Conservation (phyloP, 2,329 filamentous ascomycete species). For the Stromatinia cepivora region DNA sequence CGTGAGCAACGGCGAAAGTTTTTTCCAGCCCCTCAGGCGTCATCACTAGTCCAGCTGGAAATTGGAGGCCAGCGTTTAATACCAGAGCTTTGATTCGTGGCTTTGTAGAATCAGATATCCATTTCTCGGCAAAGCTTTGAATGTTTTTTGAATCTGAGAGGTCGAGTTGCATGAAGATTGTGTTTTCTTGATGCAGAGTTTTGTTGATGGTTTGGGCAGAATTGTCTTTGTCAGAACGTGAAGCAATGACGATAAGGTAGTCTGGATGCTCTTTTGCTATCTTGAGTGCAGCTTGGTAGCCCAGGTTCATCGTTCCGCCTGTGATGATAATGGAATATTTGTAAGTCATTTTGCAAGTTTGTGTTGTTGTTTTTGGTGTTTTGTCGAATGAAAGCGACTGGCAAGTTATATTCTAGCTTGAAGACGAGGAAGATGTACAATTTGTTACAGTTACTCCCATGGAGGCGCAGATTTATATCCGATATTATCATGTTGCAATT, state of each 20-base stretch:
- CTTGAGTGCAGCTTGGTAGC: conserved; percentile 45
- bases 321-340: conserved; percentile 45
- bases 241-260: conserved; percentile 46
- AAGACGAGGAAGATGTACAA: background rate
- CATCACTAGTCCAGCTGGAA: conserved; percentile 39
- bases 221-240: conserved; percentile 44
- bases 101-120: background rate
- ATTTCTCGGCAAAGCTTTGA: conserved; percentile 31
- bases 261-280: conserved; percentile 46
- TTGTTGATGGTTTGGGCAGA: conserved; percentile 44
- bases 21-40: conserved; percentile 48
- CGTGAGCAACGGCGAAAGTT: conserved; percentile 52
- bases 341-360: conserved; percentile 28
- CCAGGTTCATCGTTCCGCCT: conserved; percentile 48
- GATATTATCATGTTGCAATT: background rate
- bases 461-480: background rate
- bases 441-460: background rate
- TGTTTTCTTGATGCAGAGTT: conserved; percentile 44
- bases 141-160: conserved; percentile 38
- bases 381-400: background rate
- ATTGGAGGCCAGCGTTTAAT: conserved; percentile 52
- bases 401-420: background rate
- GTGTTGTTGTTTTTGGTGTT: background rate
- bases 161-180: conserved; percentile 44
- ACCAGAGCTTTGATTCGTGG: conserved; percentile 48